Conservation (phyloP, 2,329 filamentous ascomycete genomes). For the Talaromyces funiculosus region DNA sequence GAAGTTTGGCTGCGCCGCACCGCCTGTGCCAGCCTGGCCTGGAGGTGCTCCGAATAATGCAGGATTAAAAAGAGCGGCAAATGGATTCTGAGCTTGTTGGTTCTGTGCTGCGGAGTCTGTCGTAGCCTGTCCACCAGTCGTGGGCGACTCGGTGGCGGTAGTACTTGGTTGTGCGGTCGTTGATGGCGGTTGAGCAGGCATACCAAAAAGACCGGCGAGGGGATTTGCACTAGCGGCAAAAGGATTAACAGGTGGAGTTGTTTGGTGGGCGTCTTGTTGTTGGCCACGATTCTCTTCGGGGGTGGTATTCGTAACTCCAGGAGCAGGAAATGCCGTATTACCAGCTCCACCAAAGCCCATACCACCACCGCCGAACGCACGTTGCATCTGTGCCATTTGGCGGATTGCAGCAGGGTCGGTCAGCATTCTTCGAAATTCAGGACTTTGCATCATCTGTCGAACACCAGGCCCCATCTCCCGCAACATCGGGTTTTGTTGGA, state of each 20-base stretch:
- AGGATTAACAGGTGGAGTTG: conserved; percentile 37
- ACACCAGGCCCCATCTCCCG: conserved; percentile 65
- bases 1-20: conserved; percentile 24
- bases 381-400: conserved; percentile 75
- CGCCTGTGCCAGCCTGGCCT: conserved; percentile 21
- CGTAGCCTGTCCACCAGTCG: conserved; percentile 20
- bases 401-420: conserved; percentile 81
- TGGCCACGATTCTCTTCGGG: conserved; percentile 44
- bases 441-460: conserved; percentile 79
- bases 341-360: conserved; percentile 23
- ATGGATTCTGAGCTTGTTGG: conserved; percentile 53
- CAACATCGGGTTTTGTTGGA: conserved; percentile 81
- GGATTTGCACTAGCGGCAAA: conserved; percentile 47
- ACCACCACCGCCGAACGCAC: conserved; percentile 52
- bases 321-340: conserved; percentile 69
- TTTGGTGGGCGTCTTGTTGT: conserved; percentile 25
- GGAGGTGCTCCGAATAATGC: conserved; percentile 31
- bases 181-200: conserved; percentile 26
- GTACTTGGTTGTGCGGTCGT: conserved; percentile 19
- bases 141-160: conserved; percentile 22
- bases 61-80: conserved; percentile 58
- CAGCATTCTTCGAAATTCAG: conserved; percentile 85
- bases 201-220: conserved; percentile 56
- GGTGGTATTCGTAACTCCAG: conserved; percentile 84
- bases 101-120: conserved; percentile 30